Evolutionary conservation across 495 filamentous ascomycete species (phyloP).

Genomic region (Penicillium simplicissimum): DNA sequence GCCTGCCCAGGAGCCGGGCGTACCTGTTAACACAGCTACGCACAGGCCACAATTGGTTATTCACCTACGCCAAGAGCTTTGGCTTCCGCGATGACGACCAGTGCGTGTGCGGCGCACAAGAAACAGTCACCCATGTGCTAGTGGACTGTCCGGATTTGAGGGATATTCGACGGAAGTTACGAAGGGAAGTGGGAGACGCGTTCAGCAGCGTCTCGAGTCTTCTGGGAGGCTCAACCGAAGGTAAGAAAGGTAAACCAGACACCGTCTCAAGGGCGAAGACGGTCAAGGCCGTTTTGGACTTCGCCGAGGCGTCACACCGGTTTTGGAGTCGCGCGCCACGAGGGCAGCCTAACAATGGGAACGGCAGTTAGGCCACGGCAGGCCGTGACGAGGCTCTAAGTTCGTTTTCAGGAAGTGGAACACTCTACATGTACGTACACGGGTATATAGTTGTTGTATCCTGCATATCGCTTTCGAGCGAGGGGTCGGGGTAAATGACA

Average conservation of each 20-base stretch:
- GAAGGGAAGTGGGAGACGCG: conserved; percentile 23
- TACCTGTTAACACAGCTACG: conserved; percentile 25
- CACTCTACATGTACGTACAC: background rate
- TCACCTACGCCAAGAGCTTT: conserved; percentile 12
- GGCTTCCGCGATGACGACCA: conserved; percentile 21
- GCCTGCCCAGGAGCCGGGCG: conserved; percentile 14
- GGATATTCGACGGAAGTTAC: conserved; percentile 18
- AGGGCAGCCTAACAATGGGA: conserved; percentile 31
- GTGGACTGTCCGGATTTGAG: conserved; percentile 18
- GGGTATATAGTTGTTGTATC: background rate
- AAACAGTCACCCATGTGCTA: conserved; percentile 24
- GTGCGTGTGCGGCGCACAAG: conserved; percentile 21
- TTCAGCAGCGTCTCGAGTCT: conserved; percentile 31
- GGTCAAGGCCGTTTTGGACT: conserved; percentile 31
- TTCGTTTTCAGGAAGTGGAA: conserved; percentile 16
- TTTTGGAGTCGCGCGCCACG: conserved; percentile 34
- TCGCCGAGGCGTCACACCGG: conserved; percentile 33
- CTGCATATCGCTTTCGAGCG: conserved; percentile 2
- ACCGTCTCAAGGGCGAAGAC: conserved; percentile 26
- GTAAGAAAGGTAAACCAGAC: conserved; percentile 30
- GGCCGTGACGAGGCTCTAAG: conserved; percentile 34
- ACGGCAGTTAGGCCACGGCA: conserved; percentile 28
- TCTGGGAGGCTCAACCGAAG: conserved; percentile 29
- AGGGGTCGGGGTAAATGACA: conserved; percentile 3
- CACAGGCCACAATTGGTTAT: conserved; percentile 24